Percentiles rank a stretch among this genome's conserved stretches.
These are phyloP conservation scores for Centaurea solstitialis DNA, from an alignment of 129 eudicot species.

Conservation along the genomic window DNA sequence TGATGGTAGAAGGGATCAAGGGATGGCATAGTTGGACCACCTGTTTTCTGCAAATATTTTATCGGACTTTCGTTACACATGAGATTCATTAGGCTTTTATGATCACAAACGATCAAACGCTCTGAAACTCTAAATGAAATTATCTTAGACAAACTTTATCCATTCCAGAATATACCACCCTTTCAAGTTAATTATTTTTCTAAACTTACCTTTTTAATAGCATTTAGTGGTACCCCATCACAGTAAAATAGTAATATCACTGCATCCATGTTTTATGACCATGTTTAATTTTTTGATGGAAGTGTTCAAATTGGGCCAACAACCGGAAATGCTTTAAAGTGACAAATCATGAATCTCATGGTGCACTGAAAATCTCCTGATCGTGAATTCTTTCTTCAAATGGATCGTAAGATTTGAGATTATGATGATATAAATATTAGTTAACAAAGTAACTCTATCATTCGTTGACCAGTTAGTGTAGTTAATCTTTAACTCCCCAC, in stretches of 20 bases:
- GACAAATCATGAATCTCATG: slow-evolving; percentile 1
- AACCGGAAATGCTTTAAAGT: neutral
- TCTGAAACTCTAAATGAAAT: neutral
- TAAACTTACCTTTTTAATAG: neutral
- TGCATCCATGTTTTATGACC: neutral
- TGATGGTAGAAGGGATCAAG: neutral
- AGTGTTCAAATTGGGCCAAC: neutral
- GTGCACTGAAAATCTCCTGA: neutral
- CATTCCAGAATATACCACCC: neutral
- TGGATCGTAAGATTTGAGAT: neutral
- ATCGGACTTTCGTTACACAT: neutral
- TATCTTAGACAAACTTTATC: neutral
- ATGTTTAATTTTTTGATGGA: neutral
- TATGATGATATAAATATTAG: neutral
- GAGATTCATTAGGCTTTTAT: neutral
- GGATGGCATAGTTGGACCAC: neutral
- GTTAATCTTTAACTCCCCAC: neutral
- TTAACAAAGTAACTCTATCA: neutral
- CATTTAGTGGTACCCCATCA: neutral
- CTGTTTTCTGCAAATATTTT: neutral
- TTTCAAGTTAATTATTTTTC: neutral
- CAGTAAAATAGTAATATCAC: neutral
- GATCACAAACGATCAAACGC: neutral
- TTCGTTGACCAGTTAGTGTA: neutral
- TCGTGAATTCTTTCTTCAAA: neutral